Conservation (phyloP, 176 grass and related monocot species). For the Triticum timopheevii region DNA sequence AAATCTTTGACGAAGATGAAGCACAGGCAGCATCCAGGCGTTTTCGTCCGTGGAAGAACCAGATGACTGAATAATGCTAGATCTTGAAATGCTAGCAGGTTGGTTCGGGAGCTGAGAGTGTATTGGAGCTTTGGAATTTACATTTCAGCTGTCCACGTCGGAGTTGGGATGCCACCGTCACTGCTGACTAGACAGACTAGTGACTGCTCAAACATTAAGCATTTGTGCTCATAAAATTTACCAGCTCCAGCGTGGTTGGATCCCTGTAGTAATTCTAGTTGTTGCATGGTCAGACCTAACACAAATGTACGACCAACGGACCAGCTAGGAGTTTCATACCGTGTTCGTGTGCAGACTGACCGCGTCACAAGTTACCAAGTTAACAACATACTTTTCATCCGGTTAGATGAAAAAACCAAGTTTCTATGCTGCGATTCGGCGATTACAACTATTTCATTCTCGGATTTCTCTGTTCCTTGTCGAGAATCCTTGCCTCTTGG, state of each 20-base stretch:
- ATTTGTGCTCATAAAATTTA: no score
- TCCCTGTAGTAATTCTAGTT: not conserved
- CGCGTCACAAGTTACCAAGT: not conserved
- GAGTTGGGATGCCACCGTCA: not conserved
- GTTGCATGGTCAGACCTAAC: not conserved
- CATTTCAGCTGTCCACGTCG: not conserved
- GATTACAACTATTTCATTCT: not conserved
- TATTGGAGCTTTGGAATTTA: not conserved
- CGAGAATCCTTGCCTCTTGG: not conserved
- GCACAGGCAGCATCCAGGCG: not conserved
- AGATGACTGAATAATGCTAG: no score
- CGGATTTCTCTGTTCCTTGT: not conserved
- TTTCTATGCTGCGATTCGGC: not conserved
- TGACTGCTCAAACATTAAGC: not conserved
- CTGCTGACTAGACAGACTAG: not conserved
- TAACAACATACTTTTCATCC: not conserved
- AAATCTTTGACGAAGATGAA: not conserved
- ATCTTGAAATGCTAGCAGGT: no score
- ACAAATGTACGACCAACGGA: not conserved
- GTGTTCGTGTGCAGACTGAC: no score
- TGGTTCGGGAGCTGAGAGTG: not conserved
- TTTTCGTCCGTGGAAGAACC: no score
- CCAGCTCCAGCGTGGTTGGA: not conserved
- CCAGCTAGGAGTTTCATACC: not conserved
- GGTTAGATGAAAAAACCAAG: not conserved